Evolutionary conservation across 2,329 filamentous ascomycete genomes (phyloP).

Genomic region (Phyllosticta capitalensis): DNA sequence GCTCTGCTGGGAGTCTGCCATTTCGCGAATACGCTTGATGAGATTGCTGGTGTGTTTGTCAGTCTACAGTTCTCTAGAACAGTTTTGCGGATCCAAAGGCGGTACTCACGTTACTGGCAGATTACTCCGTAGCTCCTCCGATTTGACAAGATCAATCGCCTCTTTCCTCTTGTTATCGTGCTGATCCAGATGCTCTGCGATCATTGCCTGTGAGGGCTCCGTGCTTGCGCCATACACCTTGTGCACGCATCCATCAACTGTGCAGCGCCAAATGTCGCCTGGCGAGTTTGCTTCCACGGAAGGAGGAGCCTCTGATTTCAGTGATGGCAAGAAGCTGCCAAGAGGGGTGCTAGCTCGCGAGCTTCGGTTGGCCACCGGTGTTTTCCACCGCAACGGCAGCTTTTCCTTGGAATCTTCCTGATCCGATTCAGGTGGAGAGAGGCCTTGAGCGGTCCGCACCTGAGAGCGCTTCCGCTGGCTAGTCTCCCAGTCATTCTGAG

Average conservation of each 20-base stretch:
- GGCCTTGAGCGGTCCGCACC: not conserved
- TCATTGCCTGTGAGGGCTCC: conserved; percentile 44
- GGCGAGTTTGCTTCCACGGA: conserved; percentile 39
- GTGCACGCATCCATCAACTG: conserved; percentile 53
- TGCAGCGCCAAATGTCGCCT: conserved; percentile 57
- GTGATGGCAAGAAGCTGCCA: not conserved
- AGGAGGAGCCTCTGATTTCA: conserved; percentile 12
- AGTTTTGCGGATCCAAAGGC: not conserved
- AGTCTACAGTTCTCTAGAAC: not conserved
- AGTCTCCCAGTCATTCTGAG: conserved; percentile 4
- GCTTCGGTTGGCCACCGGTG: conserved; percentile 9
- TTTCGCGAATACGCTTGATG: conserved; percentile 37
- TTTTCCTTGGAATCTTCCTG: conserved; percentile 10
- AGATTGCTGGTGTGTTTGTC: conserved; percentile 24
- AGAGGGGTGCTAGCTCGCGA: not conserved
- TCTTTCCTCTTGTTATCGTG: conserved; percentile 49
- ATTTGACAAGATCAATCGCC: conserved; percentile 43
- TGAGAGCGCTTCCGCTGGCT: conserved; percentile 1
- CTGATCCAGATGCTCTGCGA: conserved; percentile 51
- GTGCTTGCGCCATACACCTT: conserved; percentile 54
- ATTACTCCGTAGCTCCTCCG: conserved; percentile 36
- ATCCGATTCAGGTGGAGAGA: not conserved
- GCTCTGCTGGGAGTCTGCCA: conserved; percentile 24
- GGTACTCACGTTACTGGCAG: conserved; percentile 31
- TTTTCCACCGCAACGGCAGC: conserved; percentile 21